Conservation (phyloP, 192 early-diverging fungal species). For the Ambispora gerdemannii region DNA sequence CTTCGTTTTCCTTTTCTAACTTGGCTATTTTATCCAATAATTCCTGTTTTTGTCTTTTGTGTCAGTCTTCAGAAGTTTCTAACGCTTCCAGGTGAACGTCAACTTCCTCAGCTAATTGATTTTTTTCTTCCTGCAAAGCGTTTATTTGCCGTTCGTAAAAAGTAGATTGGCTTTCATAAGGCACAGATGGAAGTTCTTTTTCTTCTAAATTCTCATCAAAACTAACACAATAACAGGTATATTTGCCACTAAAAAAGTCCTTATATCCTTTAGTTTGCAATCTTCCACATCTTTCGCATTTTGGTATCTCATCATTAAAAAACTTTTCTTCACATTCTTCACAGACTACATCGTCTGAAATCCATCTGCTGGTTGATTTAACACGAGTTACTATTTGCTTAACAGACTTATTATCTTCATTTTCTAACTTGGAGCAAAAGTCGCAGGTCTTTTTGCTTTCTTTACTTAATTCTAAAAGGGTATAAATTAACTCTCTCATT, state of each 20-base stretch:
- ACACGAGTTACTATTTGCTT: not conserved
- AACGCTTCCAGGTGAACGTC: not conserved
- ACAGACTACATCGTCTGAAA: not conserved
- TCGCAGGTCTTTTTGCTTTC: not conserved
- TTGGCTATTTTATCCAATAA: not conserved
- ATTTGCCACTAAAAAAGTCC: not conserved
- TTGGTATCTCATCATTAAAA: not conserved
- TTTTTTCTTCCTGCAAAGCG: not conserved
- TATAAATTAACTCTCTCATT: not conserved
- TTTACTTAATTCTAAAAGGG: not conserved
- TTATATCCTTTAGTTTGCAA: not conserved
- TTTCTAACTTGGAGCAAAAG: not conserved
- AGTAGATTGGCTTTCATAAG: not conserved
- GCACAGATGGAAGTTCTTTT: not conserved
- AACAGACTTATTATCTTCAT: not conserved
- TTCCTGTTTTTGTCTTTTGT: not conserved
- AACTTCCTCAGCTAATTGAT: not conserved
- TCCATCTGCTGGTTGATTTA: not conserved
- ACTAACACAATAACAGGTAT: not conserved
- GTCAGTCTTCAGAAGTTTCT: not conserved
- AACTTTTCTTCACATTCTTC: not conserved
- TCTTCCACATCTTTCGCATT: not conserved
- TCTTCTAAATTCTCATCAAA: not conserved
- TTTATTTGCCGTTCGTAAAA: slow-evolving; percentile 10
- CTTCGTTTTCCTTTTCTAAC: too few species aligned